Percentiles rank a stretch among this genome's conserved stretches.
Conservation (phyloP, 75 land plant species). For the Pseudotsuga menziesii region DNA sequence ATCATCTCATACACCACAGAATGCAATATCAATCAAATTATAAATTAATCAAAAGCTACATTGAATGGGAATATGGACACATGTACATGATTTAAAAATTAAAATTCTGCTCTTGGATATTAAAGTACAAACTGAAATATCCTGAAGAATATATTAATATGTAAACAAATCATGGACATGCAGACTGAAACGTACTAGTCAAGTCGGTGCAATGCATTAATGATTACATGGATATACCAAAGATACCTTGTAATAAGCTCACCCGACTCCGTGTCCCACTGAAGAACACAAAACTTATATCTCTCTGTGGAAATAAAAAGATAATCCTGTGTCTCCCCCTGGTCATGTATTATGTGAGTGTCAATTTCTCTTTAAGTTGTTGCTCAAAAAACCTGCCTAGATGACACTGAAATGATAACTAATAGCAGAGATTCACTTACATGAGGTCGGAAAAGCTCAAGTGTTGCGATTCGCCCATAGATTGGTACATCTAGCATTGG, state of each 20-base stretch:
- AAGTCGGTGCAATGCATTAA: too few species aligned
- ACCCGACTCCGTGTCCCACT: slow-evolving; percentile 89
- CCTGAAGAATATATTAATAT: background rate
- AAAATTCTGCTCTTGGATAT: background rate
- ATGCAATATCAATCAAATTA: background rate
- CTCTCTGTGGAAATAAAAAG: slow-evolving; percentile 95
- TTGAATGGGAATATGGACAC: background rate
- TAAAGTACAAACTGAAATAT: background rate
- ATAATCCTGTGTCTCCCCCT: slow-evolving; percentile 99
- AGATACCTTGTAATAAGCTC: slow-evolving; percentile 86
- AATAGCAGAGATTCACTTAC: slow-evolving; percentile 39
- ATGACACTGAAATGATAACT: background rate
- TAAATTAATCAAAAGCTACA: background rate
- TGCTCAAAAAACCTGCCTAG: background rate
- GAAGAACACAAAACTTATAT: slow-evolving; percentile 98
- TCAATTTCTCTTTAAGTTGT: background rate
- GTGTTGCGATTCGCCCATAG: slow-evolving; percentile 98
- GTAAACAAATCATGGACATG: too few species aligned
- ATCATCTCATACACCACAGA: background rate
- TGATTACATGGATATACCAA: background rate
- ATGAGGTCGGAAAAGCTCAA: slow-evolving; percentile 95
- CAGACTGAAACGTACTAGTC: too few species aligned
- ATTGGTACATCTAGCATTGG: slow-evolving; percentile 99
- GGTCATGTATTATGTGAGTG: slow-evolving; percentile 5
- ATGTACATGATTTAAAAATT: background rate